Conservation (phyloP, 2,329 filamentous ascomycete species). For the Phialophora macrospora region DNA sequence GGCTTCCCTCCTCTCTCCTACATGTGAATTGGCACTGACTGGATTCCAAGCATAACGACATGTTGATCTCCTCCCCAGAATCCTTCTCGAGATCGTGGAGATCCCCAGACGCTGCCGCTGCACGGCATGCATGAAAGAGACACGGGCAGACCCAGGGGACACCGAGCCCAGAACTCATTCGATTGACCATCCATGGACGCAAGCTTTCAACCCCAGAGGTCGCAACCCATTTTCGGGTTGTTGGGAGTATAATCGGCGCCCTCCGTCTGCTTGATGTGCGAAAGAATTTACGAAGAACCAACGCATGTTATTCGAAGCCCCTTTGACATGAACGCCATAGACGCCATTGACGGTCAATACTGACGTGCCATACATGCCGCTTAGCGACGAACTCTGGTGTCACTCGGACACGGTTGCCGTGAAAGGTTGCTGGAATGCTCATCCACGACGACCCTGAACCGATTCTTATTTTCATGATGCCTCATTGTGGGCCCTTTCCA, state of each 20-base stretch:
- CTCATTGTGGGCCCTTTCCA: neutral
- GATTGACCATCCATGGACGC: neutral
- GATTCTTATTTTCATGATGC: neutral
- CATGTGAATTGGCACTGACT: neutral
- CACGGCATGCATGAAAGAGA: conserved; percentile 6
- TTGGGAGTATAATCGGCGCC: conserved; percentile 16
- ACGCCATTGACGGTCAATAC: neutral
- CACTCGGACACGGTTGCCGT: neutral
- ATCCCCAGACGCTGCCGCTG: conserved; percentile 16
- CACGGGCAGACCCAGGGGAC: neutral
- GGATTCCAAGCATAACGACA: neutral
- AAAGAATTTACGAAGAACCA: neutral
- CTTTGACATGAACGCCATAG: conserved; percentile 1
- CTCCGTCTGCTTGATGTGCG: conserved; percentile 13
- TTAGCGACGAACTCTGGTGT: neutral
- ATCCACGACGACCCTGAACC: neutral
- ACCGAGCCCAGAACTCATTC: neutral
- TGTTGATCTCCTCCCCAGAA: conserved; percentile 9
- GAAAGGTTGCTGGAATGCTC: neutral
- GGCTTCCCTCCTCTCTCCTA: neutral
- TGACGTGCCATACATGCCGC: neutral
- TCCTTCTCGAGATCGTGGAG: conserved; percentile 10
- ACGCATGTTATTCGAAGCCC: neutral
- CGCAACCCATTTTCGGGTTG: conserved; percentile 8
- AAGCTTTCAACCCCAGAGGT: neutral